phyloP scores from a whole-genome alignment of 257 asterid species.

The Voacanga thouarsii region DNA sequence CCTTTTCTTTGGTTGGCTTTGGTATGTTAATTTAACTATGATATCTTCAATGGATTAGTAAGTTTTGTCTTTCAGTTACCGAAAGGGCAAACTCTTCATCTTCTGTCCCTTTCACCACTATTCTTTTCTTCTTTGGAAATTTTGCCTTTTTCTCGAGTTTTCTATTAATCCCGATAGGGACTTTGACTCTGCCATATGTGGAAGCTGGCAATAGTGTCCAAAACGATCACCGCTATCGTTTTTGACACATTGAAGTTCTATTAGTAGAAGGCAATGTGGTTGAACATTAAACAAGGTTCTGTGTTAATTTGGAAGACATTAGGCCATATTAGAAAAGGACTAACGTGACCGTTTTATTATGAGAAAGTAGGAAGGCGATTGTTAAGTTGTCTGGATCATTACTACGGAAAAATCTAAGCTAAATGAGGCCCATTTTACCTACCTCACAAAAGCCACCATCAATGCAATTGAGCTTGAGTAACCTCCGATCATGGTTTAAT shows the following conservation, averaged over 20 bases:
- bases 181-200: background rate
- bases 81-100: background rate
- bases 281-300: background rate
- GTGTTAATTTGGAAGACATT: no score
- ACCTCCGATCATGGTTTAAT: no score
- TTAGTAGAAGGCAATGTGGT: background rate
- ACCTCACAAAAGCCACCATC: no score
- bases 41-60: background rate
- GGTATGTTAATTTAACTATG: background rate
- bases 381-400: background rate
- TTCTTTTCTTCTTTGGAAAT: background rate
- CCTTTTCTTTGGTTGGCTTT: background rate
- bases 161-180: background rate
- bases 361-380: no score
- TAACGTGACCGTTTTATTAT: background rate
- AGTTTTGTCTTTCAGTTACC: background rate
- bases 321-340: background rate
- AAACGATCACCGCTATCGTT: background rate
- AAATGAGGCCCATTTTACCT: no score
- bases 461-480: no score
- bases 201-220: background rate
- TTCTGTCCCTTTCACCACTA: background rate
- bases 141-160: background rate
- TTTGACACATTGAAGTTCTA: background rate
- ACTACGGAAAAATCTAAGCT: no score